Conservation (phyloP, 768 basidiomycete species). For the Xerocomellus dryophilus region DNA sequence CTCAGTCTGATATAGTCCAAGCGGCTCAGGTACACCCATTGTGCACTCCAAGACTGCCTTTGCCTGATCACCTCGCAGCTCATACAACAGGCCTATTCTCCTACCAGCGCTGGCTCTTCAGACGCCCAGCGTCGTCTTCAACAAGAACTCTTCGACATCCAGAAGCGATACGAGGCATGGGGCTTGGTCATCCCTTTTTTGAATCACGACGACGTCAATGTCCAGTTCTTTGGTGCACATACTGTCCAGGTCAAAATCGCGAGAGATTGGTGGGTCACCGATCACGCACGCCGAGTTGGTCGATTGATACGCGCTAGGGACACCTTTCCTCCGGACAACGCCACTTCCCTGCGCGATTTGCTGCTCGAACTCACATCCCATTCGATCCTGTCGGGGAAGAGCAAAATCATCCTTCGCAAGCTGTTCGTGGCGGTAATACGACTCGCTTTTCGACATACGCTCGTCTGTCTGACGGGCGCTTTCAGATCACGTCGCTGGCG, state of each 20-base stretch:
- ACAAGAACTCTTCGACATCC: conserved; percentile 71
- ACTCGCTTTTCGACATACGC: background rate
- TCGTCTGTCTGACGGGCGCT: conserved; percentile 5
- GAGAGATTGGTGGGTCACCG: conserved; percentile 71
- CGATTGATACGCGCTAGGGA: conserved; percentile 49
- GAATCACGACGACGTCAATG: conserved; percentile 68
- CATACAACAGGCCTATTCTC: conserved; percentile 65
- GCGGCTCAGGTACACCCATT: conserved; percentile 53
- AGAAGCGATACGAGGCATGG: conserved; percentile 79
- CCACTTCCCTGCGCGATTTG: conserved; percentile 56
- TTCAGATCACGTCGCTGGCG: conserved; percentile 66
- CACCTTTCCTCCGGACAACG: conserved; percentile 63
- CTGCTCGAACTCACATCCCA: conserved; percentile 69
- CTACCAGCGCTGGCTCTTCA: conserved; percentile 46
- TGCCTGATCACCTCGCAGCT: conserved; percentile 42
- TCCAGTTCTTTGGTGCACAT: conserved; percentile 94
- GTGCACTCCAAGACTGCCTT: conserved; percentile 1
- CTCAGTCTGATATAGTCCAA: conserved; percentile 51
- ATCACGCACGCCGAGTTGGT: background rate
- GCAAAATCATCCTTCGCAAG: conserved; percentile 77
- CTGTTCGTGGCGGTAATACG: conserved; percentile 73
- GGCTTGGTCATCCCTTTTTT: conserved; percentile 78
- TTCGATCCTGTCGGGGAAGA: conserved; percentile 54
- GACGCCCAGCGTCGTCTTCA: conserved; percentile 64
- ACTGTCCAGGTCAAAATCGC: conserved; percentile 93